phyloP scores from a whole-genome alignment of 257 asterid species.

The Ehretia macrophylla region DNA sequence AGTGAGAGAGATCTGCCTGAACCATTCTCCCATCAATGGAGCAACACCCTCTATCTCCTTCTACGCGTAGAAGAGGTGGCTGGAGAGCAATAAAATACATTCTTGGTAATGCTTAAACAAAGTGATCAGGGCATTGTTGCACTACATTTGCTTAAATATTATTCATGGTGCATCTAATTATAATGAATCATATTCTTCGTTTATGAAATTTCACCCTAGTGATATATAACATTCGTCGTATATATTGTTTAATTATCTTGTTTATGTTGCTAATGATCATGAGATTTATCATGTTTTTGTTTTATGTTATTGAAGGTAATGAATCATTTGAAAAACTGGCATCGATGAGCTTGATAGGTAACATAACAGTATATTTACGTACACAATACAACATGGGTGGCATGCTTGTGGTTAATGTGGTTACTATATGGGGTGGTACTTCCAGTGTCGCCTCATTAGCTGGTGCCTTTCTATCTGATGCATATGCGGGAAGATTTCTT shows the following conservation, averaged over 20 bases:
- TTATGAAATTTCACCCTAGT: neutral
- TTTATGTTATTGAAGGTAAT: conserved; percentile 34
- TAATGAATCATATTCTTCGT: neutral
- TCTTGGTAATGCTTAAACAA: conserved; percentile 50
- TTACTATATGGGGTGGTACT: conserved; percentile 63
- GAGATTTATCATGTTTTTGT: neutral
- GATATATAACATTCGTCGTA: neutral
- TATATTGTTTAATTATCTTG: neutral
- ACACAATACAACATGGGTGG: conserved; percentile 61
- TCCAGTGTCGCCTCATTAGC: conserved; percentile 48
- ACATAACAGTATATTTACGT: conserved; percentile 58
- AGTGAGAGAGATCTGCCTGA: too few relatives aligned
- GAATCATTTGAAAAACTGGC: conserved; percentile 93
- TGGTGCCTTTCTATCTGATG: conserved; percentile 72
- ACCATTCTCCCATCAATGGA: conserved; percentile 1
- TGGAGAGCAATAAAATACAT: conserved; percentile 77
- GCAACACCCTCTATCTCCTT: conserved; percentile 17
- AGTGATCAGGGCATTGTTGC: too few relatives aligned
- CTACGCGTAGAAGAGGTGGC: conserved; percentile 40
- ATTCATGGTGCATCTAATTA: too few relatives aligned
- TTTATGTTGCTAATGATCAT: too few relatives aligned
- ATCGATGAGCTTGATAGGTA: conserved; percentile 64
- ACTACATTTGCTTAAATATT: too few relatives aligned
- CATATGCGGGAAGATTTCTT: conserved; percentile 50
- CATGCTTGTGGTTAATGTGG: conserved; percentile 55